A percentile compares a stretch with the other conserved stretches of the same genome.
Conservation (phyloP, 169 alveolate genomes). For the Plasmodium gallinaceum region DNA sequence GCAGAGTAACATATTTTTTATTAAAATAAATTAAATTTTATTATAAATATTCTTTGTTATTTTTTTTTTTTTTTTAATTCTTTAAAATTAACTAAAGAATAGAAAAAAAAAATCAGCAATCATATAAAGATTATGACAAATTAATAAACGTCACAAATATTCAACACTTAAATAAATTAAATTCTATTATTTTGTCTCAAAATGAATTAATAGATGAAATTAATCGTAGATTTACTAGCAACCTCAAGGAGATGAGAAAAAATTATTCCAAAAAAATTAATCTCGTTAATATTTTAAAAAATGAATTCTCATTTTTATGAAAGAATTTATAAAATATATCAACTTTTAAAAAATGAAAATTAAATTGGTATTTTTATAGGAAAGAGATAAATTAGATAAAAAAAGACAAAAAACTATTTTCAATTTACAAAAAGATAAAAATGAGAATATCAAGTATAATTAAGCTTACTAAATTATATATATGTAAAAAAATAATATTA, state of each 20-base stretch:
- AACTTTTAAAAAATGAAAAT: neutral
- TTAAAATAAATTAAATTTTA: neutral
- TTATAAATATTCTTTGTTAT: neutral
- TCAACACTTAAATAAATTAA: constrained; percentile 42
- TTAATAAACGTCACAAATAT: constrained; percentile 25
- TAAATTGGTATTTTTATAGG: constrained; percentile 1
- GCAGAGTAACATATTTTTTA: constrained; percentile 13
- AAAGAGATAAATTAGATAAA: constrained; percentile 55
- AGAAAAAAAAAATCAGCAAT: constrained; percentile 23
- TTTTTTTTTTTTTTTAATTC: neutral
- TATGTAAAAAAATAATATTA: neutral
- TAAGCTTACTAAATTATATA: neutral
- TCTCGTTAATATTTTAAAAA: constrained; percentile 5
- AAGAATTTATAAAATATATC: neutral
- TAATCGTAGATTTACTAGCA: constrained; percentile 25
- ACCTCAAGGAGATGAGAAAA: constrained; percentile 16
- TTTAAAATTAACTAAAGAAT: too few species aligned
- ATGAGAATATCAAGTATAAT: constrained; percentile 47
- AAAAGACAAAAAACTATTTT: constrained; percentile 62
- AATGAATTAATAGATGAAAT: constrained; percentile 50
- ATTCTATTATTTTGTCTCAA: constrained; percentile 42
- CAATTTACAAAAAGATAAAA: constrained; percentile 50
- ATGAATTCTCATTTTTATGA: neutral
- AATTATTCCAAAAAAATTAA: constrained; percentile 48
- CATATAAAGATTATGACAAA: constrained; percentile 36